Base-by-base conservation (phyloP, 306 rosid species). In the Vigna nakashimae region DNA sequence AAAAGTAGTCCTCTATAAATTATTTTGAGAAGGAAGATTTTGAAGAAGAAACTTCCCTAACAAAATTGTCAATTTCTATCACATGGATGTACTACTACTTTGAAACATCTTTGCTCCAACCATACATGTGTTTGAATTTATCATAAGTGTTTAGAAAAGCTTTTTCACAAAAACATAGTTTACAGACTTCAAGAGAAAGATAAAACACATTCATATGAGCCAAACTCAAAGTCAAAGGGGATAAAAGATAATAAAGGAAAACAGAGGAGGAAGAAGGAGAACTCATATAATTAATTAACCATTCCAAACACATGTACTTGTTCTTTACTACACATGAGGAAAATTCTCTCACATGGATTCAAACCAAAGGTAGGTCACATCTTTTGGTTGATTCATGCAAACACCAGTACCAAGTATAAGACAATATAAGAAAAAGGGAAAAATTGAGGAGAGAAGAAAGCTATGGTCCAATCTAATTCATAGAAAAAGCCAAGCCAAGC, bases 311-410 rank as follows among this genome's bases (percentile, higher is more conserved):
- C 45, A 16, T 62, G 50, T 40, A 65, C 51, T 38, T 65, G 51
- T 38, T 65, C 30, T 38, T n/a, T 65, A 10, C 52, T 65, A 46
- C 17, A 65, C 71, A 20, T 55, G 52, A 17, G 43, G 34, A 77
- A 46, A 52, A 62, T 43, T 43, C 73, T 55, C 34, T 30, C 17
- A 51, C 74, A 77, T 71, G 52, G 26, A 70, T 64, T 45, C 49
- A 58, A 68, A 38, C 46, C 56, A 34, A 76, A 55, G 40, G 11
- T 34, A 65, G 43, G 20, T 62, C 34, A 65, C 49, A 69, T 18
- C n/a, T 65, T 36, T 65, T 65, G 57, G 72, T 36, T 13, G 28
- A 75, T 32, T 53, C 71, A 18, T 59, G 69, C 71, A 75, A 48
- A 7, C 71, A 75, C 71, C 50, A 26, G 32, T 22, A 75, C 71